Conservation (phyloP, 495 filamentous ascomycete genomes). For the Aspergillus biplanus region DNA sequence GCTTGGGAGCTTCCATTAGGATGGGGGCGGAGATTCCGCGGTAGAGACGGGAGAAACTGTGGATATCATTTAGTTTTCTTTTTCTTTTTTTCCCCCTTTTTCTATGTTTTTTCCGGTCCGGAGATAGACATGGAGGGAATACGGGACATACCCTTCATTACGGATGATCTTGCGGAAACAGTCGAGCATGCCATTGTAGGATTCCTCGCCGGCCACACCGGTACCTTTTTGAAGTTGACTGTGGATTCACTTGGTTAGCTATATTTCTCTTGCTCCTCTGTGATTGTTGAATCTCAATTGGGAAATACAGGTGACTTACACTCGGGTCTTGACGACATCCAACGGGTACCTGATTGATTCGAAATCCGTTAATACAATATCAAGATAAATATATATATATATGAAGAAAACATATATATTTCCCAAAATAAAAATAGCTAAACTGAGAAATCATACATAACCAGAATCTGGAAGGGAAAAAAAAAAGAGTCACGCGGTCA, state of each 20-base stretch:
- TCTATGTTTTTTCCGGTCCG: neutral
- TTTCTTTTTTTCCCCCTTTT: constrained; percentile 11
- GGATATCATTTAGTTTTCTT: constrained; percentile 7
- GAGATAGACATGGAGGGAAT: neutral
- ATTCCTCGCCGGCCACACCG: constrained; percentile 65
- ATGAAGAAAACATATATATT: neutral
- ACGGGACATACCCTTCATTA: constrained; percentile 79
- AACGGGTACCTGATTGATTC: constrained; percentile 74
- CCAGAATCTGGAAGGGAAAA: constrained; percentile 65
- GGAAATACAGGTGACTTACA: constrained; percentile 60
- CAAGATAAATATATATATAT: neutral
- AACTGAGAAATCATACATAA: constrained; percentile 63
- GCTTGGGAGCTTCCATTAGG: constrained; percentile 98
- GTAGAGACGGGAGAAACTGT: constrained; percentile 84
- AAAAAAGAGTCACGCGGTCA: constrained; percentile 34
- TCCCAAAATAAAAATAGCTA: neutral
- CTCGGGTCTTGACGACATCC: constrained; percentile 96
- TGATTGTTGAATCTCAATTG: neutral
- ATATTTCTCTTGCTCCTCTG: constrained; percentile 1
- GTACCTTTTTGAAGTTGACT: constrained; percentile 82
- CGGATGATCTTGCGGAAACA: constrained; percentile 95
- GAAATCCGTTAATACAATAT: constrained; percentile 7
- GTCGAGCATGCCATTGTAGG: constrained; percentile 96
- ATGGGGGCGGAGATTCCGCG: constrained; percentile 95
- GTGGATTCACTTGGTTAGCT: constrained; percentile 3